phyloP scores from a whole-genome alignment of 345 rosid species.

The Fremontodendron californicum region DNA sequence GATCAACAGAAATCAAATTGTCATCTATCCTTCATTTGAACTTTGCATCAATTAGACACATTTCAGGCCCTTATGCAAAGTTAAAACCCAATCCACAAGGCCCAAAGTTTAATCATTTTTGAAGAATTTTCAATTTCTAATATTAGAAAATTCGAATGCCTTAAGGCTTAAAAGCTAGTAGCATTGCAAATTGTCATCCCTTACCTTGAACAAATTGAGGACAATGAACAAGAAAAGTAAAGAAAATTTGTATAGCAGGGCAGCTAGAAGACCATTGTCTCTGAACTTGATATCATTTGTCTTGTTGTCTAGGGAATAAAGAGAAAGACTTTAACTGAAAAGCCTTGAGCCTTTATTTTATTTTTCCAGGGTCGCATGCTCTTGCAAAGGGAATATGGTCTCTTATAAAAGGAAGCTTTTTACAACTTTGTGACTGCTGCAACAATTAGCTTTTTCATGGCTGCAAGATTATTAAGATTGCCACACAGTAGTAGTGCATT shows the following conservation, averaged over 20 bases:
- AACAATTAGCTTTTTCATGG: slow-evolving; percentile 7
- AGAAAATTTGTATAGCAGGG: background rate
- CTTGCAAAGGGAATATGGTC: slow-evolving; percentile 17
- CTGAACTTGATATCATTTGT: background rate
- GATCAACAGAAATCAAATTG: too few relatives aligned
- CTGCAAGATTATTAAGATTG: slow-evolving; percentile 23
- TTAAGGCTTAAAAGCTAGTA: too few relatives aligned
- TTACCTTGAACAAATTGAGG: background rate
- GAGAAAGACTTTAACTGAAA: background rate
- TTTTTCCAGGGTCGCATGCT: slow-evolving; percentile 26
- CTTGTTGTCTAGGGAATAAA: background rate
- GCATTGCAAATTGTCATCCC: too few relatives aligned
- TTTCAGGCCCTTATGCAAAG: too few relatives aligned
- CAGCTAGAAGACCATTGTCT: background rate
- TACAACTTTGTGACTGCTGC: background rate
- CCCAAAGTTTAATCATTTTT: too few relatives aligned
- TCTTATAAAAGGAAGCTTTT: slow-evolving; percentile 11
- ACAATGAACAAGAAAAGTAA: background rate
- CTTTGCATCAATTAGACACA: too few relatives aligned
- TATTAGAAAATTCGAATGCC: too few relatives aligned
- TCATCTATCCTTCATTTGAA: too few relatives aligned
- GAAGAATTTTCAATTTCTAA: background rate
- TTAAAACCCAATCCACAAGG: too few relatives aligned
- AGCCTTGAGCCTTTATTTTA: background rate
- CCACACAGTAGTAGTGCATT: background rate